Percentiles rank a stretch among this genome's conserved stretches.
phyloP scores from a whole-genome alignment of 108 stramenopile genomes.

The Cyclotella cryptica region DNA sequence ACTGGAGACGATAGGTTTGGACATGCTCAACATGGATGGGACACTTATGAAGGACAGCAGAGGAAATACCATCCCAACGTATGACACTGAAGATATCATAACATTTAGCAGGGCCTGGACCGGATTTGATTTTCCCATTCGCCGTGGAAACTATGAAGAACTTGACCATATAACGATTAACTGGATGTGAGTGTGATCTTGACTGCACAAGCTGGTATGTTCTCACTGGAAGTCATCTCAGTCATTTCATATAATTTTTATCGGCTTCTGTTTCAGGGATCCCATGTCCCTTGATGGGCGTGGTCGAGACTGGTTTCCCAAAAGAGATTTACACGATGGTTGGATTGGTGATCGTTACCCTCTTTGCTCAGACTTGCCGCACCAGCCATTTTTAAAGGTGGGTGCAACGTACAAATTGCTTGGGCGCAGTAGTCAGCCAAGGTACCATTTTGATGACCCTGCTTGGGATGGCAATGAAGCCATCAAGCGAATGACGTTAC shows the following conservation, averaged over 20 bases:
- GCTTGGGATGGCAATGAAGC: constrained; percentile 26
- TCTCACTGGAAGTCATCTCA: neutral
- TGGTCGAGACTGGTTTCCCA: constrained; percentile 48
- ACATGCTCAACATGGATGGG: constrained; percentile 53
- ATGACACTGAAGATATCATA: constrained; percentile 50
- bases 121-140: constrained; percentile 30
- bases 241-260: neutral
- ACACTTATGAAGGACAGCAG: constrained; percentile 30
- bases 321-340: constrained; percentile 39
- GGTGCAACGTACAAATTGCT: constrained; percentile 45
- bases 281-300: constrained; percentile 14
- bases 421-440: constrained; percentile 25
- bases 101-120: constrained; percentile 57
- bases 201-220: neutral
- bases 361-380: constrained; percentile 37
- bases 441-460: constrained; percentile 13
- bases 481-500: constrained; percentile 26
- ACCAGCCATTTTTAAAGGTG: constrained; percentile 27
- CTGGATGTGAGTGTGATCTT: neutral
- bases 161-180: neutral
- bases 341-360: constrained; percentile 55
- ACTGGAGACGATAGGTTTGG: constrained; percentile 48
- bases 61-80: constrained; percentile 30
- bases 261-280: constrained; percentile 1
- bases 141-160: constrained; percentile 33